Evolutionary conservation across 129 eudicot genomes (phyloP).

Genomic region (Flaveria trinervia): DNA sequence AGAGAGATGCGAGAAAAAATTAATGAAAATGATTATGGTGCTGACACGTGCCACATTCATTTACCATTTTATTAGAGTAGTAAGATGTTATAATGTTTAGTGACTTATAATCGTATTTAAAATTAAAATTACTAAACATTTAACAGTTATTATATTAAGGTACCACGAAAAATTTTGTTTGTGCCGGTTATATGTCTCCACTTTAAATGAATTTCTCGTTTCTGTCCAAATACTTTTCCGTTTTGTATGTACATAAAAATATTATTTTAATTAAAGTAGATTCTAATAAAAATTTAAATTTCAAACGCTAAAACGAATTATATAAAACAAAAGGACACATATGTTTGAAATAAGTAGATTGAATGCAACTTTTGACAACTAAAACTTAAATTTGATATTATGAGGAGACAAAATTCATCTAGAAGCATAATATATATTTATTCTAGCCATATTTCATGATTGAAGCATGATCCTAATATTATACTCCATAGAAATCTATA

Average conservation of each 20-base stretch:
- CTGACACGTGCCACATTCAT: no score
- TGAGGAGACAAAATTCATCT: constrained; percentile 33
- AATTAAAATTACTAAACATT: no score
- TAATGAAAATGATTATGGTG: no score
- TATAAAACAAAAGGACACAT: neutral
- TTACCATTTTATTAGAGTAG: no score
- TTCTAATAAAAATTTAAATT: neutral
- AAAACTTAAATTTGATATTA: constrained; percentile 4
- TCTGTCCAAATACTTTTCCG: neutral
- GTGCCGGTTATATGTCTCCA: neutral
- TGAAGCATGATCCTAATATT: constrained; percentile 37
- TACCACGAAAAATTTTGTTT: no score
- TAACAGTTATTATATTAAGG: no score
- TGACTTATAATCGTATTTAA: no score
- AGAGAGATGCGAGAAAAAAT: no score
- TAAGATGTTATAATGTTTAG: no score
- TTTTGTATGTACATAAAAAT: neutral
- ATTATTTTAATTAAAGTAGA: neutral
- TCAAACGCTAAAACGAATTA: constrained; percentile 1
- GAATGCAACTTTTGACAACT: neutral
- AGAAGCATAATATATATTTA: constrained; percentile 25
- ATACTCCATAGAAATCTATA: neutral
- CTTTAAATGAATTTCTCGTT: neutral
- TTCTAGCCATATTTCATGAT: constrained; percentile 29
- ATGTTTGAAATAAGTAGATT: neutral